Evolutionary conservation across 139 green algal species (phyloP).

Genomic region (Asterochloris sp.): DNA sequence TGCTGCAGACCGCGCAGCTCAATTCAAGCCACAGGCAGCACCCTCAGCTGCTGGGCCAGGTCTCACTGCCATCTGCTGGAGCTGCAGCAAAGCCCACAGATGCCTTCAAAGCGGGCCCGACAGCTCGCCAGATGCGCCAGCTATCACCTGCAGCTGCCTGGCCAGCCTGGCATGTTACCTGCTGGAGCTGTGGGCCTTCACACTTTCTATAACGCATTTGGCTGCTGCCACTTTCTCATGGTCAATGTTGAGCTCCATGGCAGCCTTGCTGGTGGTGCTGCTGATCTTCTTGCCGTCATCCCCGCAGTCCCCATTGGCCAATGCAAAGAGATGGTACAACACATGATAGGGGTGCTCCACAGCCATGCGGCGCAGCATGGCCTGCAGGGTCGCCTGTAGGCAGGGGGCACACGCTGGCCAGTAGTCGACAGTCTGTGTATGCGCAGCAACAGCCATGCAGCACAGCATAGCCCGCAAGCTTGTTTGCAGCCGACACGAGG

Average conservation of each 20-base stretch:
- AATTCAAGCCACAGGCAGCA: no score
- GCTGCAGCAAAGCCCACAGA: no score
- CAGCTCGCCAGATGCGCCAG: not conserved
- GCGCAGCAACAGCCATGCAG: not conserved
- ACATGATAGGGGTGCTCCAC: slow-evolving; percentile 84
- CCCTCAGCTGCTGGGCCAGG: no score
- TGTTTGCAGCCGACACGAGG: no score
- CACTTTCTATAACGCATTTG: not conserved
- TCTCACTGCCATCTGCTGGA: no score
- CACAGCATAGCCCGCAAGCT: no score
- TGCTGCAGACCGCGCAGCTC: no score
- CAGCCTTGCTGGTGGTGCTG: not conserved
- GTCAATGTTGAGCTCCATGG: slow-evolving; percentile 26
- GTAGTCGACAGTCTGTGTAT: not conserved
- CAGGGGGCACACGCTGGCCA: not conserved
- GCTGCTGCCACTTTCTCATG: slow-evolving; percentile 31
- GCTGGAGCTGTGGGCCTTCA: not conserved
- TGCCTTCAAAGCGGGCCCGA: no score
- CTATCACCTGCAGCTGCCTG: not conserved
- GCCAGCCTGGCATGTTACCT: no score
- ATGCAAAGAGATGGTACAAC: slow-evolving; percentile 72
- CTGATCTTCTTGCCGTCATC: slow-evolving; percentile 14
- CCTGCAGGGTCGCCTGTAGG: slow-evolving; percentile 29
- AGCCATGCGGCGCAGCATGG: slow-evolving; percentile 58
- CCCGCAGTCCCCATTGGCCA: slow-evolving; percentile 62